Evolutionary conservation across 176 grass and related monocot species (phyloP).

Genomic region (Ananas comosus): DNA sequence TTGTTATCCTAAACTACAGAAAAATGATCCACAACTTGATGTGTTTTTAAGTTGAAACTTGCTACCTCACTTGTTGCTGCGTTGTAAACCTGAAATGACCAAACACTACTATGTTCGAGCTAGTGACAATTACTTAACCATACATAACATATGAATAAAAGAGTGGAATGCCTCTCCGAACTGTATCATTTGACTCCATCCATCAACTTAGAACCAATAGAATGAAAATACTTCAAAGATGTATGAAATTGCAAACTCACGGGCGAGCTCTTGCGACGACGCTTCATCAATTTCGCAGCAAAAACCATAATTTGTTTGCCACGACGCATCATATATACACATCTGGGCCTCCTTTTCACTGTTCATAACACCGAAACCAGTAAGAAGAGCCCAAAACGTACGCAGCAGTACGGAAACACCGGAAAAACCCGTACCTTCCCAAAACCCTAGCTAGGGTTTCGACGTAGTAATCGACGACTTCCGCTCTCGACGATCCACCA

Average conservation of each 20-base stretch:
- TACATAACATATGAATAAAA: too few relatives aligned
- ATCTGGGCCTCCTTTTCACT: slow-evolving; percentile 71
- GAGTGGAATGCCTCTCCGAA: background rate
- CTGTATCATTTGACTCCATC: slow-evolving; percentile 2
- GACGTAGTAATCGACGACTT: slow-evolving; percentile 69
- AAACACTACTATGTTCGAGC: too few relatives aligned
- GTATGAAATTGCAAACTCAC: slow-evolving; percentile 24
- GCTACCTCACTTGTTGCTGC: too few relatives aligned
- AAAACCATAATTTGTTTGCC: slow-evolving; percentile 50
- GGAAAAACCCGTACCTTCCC: slow-evolving; percentile 33
- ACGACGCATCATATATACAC: slow-evolving; percentile 67
- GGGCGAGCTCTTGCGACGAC: slow-evolving; percentile 41
- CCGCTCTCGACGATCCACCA: slow-evolving; percentile 32
- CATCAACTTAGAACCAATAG: background rate
- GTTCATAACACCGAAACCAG: slow-evolving; percentile 9
- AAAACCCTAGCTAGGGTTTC: slow-evolving; percentile 46
- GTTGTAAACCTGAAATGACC: too few relatives aligned
- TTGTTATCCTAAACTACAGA: background rate
- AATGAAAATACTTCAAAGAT: background rate
- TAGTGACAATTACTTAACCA: too few relatives aligned
- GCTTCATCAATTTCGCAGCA: slow-evolving; percentile 61
- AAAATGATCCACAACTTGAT: background rate
- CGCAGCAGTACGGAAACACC: background rate
- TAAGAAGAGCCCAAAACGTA: background rate
- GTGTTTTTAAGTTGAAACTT: too few relatives aligned